These are phyloP conservation scores for Vigna reflexopilosa DNA, from an alignment of 306 rosid species.

Conservation along the genomic window DNA sequence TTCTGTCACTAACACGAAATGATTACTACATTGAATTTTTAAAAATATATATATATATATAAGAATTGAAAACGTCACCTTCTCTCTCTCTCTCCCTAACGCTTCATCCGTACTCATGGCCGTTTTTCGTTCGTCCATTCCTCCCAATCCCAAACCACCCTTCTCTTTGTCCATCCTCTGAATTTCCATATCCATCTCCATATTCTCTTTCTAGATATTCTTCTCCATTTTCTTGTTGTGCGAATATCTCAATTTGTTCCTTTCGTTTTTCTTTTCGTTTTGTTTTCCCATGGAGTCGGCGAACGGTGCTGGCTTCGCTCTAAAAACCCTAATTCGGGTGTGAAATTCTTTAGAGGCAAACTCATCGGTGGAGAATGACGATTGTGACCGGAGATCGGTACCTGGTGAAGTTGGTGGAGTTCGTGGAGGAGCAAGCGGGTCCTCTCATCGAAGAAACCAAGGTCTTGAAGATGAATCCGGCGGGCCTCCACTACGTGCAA, in stretches of 20 bases:
- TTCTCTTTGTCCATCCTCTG: slow-evolving; percentile 25
- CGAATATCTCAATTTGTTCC: background rate
- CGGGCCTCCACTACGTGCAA: slow-evolving; percentile 90
- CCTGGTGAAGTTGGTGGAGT: slow-evolving; percentile 81
- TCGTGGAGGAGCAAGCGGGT: slow-evolving; percentile 80
- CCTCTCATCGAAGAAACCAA: slow-evolving; percentile 78
- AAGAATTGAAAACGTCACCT: background rate
- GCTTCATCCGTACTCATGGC: slow-evolving; percentile 52
- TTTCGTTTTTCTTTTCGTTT: slow-evolving; percentile 10
- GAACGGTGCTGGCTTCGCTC: slow-evolving; percentile 20
- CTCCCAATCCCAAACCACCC: slow-evolving; percentile 54
- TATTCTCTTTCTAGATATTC: background rate
- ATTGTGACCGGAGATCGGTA: slow-evolving; percentile 98
- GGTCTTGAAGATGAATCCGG: slow-evolving; percentile 89
- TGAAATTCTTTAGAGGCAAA: background rate
- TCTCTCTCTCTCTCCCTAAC: background rate
- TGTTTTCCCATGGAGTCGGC: slow-evolving; percentile 40
- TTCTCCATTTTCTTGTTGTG: background rate
- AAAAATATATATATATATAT: background rate
- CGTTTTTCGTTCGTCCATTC: slow-evolving; percentile 53
- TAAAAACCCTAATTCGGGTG: slow-evolving; percentile 48
- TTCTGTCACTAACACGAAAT: background rate
- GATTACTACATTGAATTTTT: background rate
- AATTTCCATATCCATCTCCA: background rate
- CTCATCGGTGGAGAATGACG: slow-evolving; percentile 55